phyloP scores from a whole-genome alignment of 1,284 basidiomycete species.

The Volvariella volvacea region DNA sequence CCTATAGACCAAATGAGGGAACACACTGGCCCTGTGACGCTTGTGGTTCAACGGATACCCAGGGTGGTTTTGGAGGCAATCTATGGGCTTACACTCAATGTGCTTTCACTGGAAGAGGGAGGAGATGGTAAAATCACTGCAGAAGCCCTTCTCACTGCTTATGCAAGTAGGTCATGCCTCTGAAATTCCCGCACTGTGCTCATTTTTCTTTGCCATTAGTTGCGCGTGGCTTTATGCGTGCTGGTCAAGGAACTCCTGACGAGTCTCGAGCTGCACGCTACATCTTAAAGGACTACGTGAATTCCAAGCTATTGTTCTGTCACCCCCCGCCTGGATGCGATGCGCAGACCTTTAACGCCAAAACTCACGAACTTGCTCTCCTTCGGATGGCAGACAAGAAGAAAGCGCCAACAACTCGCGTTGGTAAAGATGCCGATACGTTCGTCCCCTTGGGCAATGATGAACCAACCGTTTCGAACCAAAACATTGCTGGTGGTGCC shows the following conservation, averaged over 20 bases:
- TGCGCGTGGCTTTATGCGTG: constrained; percentile 88
- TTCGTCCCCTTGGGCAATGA: constrained; percentile 43
- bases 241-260: constrained; percentile 96
- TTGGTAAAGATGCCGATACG: constrained; percentile 78
- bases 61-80: constrained; percentile 82
- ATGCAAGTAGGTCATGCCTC: constrained; percentile 69
- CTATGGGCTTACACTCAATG: constrained; percentile 82
- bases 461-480: constrained; percentile 16
- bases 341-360: constrained; percentile 74
- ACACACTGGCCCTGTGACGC: constrained; percentile 79
- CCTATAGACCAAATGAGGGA: constrained; percentile 99
- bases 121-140: constrained; percentile 77
- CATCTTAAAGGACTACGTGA: constrained; percentile 97
- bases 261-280: constrained; percentile 91
- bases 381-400: constrained; percentile 65
- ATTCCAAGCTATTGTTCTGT: constrained; percentile 87
- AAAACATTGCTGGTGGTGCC: constrained; percentile 19
- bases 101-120: constrained; percentile 72
- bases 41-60: constrained; percentile 81
- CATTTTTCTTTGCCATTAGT: constrained; percentile 49
- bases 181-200: too few relatives aligned
- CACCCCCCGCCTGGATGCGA: constrained; percentile 77
- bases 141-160: constrained; percentile 81
- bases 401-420: constrained; percentile 78
- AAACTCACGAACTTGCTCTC: constrained; percentile 62